Percentiles rank a stretch among this genome's conserved stretches.
These are phyloP conservation scores for Leucogyrophana mollusca DNA, from an alignment of 768 basidiomycete genomes.

Conservation along the genomic window DNA sequence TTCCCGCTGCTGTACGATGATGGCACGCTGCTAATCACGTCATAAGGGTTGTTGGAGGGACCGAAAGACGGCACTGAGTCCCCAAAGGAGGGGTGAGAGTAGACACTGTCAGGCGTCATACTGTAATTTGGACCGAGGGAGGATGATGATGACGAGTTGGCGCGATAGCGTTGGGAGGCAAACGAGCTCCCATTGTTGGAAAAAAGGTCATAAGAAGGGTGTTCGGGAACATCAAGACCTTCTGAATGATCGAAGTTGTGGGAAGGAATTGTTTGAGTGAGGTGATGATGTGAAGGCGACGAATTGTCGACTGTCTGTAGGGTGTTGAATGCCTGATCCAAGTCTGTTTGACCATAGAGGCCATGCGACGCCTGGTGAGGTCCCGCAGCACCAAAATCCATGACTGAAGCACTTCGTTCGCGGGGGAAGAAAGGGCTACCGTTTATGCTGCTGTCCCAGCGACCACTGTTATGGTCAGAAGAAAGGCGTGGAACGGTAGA, in stretches of 20 bases:
- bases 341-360: slow-evolving; percentile 54
- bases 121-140: slow-evolving; percentile 59
- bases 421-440: slow-evolving; percentile 28
- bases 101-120: slow-evolving; percentile 56
- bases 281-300: slow-evolving; percentile 37
- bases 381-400: slow-evolving; percentile 49
- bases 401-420: slow-evolving; percentile 42
- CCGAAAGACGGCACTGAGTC: slow-evolving; percentile 62
- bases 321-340: slow-evolving; percentile 56
- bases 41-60: slow-evolving; percentile 56
- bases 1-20: slow-evolving; percentile 69
- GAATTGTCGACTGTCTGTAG: slow-evolving; percentile 38
- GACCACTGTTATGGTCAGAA: slow-evolving; percentile 30
- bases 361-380: slow-evolving; percentile 33
- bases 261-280: slow-evolving; percentile 31
- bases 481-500: slow-evolving; percentile 33
- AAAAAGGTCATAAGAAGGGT: slow-evolving; percentile 65
- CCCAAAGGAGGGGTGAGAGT: slow-evolving; percentile 55
- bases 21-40: slow-evolving; percentile 60
- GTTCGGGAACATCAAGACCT: slow-evolving; percentile 54
- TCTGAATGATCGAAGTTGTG: slow-evolving; percentile 53
- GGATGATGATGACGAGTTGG: slow-evolving; percentile 70
- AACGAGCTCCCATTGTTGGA: slow-evolving; percentile 46
- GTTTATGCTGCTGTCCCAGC: slow-evolving; percentile 48
- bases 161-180: slow-evolving; percentile 61